These are phyloP conservation scores for Dentipellis fragilis DNA, from an alignment of 768 basidiomycete genomes.

Conservation along the genomic window DNA sequence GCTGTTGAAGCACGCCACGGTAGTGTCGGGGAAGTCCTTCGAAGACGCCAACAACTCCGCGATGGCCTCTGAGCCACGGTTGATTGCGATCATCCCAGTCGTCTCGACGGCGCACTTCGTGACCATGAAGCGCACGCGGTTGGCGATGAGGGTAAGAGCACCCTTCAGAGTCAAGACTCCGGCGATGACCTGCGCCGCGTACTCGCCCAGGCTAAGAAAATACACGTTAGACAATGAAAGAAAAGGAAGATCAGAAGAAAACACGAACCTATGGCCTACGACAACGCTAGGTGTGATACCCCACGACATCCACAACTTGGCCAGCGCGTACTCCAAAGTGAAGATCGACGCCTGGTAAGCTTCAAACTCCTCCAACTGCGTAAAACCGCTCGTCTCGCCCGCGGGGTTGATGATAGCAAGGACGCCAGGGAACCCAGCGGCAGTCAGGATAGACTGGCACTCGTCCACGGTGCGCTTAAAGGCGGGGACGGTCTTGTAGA, in stretches of 20 bases:
- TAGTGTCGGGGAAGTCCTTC: constrained; percentile 26
- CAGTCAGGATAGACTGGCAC: constrained; percentile 42
- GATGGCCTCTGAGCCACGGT: constrained; percentile 26
- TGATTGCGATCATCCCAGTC: constrained; percentile 57
- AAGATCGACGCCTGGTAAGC: constrained; percentile 47
- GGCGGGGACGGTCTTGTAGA: constrained; percentile 39
- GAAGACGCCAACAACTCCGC: constrained; percentile 25
- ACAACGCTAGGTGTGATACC: constrained; percentile 52
- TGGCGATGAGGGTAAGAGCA: constrained; percentile 48
- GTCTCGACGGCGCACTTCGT: constrained; percentile 30
- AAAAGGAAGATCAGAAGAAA: not conserved
- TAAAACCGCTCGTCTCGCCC: constrained; percentile 15
- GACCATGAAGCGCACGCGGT: constrained; percentile 47
- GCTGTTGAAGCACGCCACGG: constrained; percentile 55
- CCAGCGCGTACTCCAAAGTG: constrained; percentile 52
- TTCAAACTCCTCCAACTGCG: constrained; percentile 29
- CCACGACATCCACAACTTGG: constrained; percentile 59
- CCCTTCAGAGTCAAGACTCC: constrained; percentile 46
- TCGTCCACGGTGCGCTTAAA: constrained; percentile 47
- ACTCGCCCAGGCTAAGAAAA: constrained; percentile 64
- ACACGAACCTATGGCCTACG: constrained; percentile 59
- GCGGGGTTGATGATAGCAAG: constrained; percentile 24
- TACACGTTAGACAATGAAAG: not conserved
- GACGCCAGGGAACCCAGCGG: constrained; percentile 42
- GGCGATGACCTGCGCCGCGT: constrained; percentile 58